Base-by-base conservation (phyloP, 495 filamentous ascomycete species). In the Mytilinidion resinicola region DNA sequence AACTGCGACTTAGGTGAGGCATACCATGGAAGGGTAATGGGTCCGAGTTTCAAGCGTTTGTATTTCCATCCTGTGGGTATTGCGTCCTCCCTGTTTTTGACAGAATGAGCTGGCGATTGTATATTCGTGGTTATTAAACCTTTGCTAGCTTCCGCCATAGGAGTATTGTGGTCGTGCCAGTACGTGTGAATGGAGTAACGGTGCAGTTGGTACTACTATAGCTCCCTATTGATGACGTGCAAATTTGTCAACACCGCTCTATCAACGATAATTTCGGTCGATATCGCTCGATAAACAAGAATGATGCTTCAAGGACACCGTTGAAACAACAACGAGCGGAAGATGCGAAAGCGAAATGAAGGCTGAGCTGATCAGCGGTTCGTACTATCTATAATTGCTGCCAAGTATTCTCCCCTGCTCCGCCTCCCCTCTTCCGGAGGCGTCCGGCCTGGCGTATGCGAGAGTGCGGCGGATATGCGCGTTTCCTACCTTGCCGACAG, bases 1-100 rank as follows among this genome's bases (percentile, higher is more conserved):
- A 91, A 74, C 70, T 91, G 88, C 41, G 81, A 71, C 66, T 84
- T 80, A 3, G 88, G 88, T 15, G 86, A 89, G 37, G 87, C 87
- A 73, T 85, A 90, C 78, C 82, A 90, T 9, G 81, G 79, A 2
- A 85, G 44, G 57, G 78, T 78, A 63, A 68, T 76, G n/a, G 69
- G 69, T 49, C 79, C 82, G 54, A 88, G 53, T 51, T 74, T 80
- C 53, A 82, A 59, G 35, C 80, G 79, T 25, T 52, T 58, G 48
- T 58, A 58, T 52, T 53, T 58, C 75, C 75, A 77, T 52, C 76
- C 75, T n/a, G 55, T 33, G 36, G 73, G 68, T 39, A 47, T 19
- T 43, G 54, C 36, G 35, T 42, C 21, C n/a, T 56, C 33, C 20
- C 35, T 53, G 34, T 43, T 39, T 30, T 58, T 56, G 34, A 53